Evolutionary conservation across 2,329 filamentous ascomycete species (phyloP), one percentile per base, ranked within the genome.

Genomic region (Scedosporium boydii): DNA sequence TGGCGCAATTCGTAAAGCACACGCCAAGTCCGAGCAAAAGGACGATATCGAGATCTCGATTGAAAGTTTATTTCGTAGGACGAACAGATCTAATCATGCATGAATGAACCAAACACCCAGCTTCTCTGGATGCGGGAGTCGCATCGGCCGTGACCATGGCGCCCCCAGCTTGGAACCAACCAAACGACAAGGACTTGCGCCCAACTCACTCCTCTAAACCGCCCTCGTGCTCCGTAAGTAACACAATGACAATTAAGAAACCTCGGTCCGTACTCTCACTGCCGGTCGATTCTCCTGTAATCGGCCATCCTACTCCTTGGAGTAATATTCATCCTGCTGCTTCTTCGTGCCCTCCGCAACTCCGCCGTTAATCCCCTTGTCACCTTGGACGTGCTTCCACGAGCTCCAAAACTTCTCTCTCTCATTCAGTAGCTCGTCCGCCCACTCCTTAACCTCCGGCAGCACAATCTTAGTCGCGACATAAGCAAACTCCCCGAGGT

Each of bases 401-500:
- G 71, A 72, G 34, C 77, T 80, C 91, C 91, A 96, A 69, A 91
- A 88, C 34, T 77, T 80, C 67, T 88, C 81, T 62, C 93, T 81
- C 78, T 98, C 93, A 68, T 80, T 78, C 66, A 98, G 77, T 34
- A 97, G 78, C 66, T 91, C 86, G 27, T 83, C 80, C 0, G 87
- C 89, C 93, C 93, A 98, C 12, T 78, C 83, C 76, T 87, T 85
- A 67, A 92, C 89, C 77, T 96, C 93, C 0, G 86, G 83, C 66
- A 96, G 79, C 62, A 82, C 80, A 67, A 98, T 88, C 68, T 84
- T 85, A 57, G 78, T 81, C 7, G 89, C 84, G 2, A 97, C 95
- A 71, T 89, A 88, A 0, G 86, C 83, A 68, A 99, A 98, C 77
- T 99, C 95, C 60, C 88, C 85, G 59, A 99, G 77, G 73, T 98